Percentiles rank a stretch among this genome's conserved stretches.
Conservation (phyloP, 192 early-diverging fungal genomes). For the Podila horticola region DNA sequence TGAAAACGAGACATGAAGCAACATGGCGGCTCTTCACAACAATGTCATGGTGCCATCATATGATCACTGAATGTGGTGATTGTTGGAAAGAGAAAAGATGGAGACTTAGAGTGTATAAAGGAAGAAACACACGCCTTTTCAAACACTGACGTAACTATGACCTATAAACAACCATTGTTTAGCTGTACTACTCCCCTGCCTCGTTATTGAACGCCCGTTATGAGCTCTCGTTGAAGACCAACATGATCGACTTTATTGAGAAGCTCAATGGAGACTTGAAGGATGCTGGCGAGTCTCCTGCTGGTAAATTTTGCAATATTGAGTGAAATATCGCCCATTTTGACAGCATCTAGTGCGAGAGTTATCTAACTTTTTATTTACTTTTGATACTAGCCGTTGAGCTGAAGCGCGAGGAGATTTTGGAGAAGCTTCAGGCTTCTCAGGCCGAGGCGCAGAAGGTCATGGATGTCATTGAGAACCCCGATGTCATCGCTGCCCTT, state of each 20-base stretch:
- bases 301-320: slow-evolving; percentile 59
- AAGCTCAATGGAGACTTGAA: slow-evolving; percentile 86
- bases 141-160: too few species aligned
- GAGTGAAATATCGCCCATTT: neutral
- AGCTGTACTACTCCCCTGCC: slow-evolving; percentile 78
- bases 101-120: too few species aligned
- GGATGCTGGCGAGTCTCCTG: slow-evolving; percentile 76
- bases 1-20: too few species aligned
- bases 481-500: slow-evolving; percentile 86
- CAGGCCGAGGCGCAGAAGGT: slow-evolving; percentile 83
- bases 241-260: slow-evolving; percentile 95
- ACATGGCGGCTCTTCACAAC: too few species aligned
- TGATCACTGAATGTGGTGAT: too few species aligned
- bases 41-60: too few species aligned
- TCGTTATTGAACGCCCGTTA: slow-evolving; percentile 89
- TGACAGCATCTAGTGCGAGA: neutral
- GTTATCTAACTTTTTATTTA: neutral
- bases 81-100: too few species aligned
- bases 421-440: slow-evolving; percentile 77
- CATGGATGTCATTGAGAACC: slow-evolving; percentile 91
- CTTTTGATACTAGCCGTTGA: slow-evolving; percentile 26
- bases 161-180: neutral
- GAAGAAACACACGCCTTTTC: too few species aligned
- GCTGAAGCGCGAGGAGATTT: slow-evolving; percentile 83
- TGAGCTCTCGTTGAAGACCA: slow-evolving; percentile 86